Evolutionary conservation across 495 filamentous ascomycete species (phyloP), one percentile per base, ranked within the genome.

Genomic region (Paragyromitra xinjiangensis): DNA sequence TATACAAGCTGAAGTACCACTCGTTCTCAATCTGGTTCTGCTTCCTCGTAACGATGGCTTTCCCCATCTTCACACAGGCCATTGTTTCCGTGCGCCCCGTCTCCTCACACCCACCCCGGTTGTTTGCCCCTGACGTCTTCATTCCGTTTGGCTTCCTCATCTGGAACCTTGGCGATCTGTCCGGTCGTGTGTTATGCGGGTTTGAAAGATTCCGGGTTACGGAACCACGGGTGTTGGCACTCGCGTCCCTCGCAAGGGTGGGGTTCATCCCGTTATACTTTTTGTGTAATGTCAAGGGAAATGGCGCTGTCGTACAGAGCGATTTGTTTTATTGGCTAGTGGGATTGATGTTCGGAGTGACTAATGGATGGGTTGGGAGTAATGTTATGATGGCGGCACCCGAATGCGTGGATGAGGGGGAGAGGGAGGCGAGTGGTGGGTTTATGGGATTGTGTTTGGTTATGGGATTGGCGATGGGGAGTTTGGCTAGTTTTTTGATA

Each of bases 361-460:
- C 89, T 8, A 98, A 94, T 82, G 95, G 95, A 2, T 98, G 91
- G 87, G 73, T 99, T 8, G 92, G 91, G 2, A 91, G 90, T 53
- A 89, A 87, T 75, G 92, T 90, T 83, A 98, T 99, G 95, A 97
- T 98, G 90, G 92, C 91, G 1, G 91, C 94, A 0, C 89, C 88
- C 0, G 88, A 90, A 73, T 93, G 88, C 87, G 94, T 98, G 22
- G 89, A 89, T 5, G 89, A 89, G 6, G 88, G 90, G 1, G 95
- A 98, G 84, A 87, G 91, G 37, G 93, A 97, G 85, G 93, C 94
- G 19, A 90, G 94, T 7, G 95, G 95, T 44, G 93, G 92, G 6
- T 98, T 98, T 78, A 98, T 99, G 95, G 92, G 92, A 8, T 81
- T 97, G 79, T 92, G 91, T 84, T 87, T 98, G 48, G 92, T 97